Evolutionary conservation across 1,284 basidiomycete genomes (phyloP).

Genomic region (Marasmius sp.): DNA sequence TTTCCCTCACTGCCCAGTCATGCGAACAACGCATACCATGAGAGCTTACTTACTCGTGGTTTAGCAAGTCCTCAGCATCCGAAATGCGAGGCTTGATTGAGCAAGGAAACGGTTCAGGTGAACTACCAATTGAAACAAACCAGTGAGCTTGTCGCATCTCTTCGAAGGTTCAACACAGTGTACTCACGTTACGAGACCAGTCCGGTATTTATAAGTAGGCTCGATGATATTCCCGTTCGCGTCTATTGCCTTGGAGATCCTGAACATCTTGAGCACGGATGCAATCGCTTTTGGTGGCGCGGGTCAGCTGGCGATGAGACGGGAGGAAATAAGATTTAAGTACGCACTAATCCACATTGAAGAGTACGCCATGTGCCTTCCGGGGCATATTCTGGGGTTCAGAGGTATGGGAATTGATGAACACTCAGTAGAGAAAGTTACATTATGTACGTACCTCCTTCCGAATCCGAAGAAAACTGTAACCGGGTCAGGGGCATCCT

Average conservation of each 20-base stretch:
- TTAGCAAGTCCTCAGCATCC: too few relatives aligned
- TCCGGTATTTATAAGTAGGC: neutral
- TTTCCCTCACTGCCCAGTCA: too few relatives aligned
- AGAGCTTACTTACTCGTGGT: too few relatives aligned
- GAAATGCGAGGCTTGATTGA: too few relatives aligned
- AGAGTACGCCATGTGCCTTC: constrained; percentile 5
- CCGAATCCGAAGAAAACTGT: constrained; percentile 11
- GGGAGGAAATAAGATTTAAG: neutral
- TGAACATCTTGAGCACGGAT: constrained; percentile 3
- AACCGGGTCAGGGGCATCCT: constrained; percentile 1
- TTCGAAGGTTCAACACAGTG: too few relatives aligned
- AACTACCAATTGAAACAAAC: too few relatives aligned
- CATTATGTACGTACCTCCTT: neutral
- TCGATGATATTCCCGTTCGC: constrained; percentile 4
- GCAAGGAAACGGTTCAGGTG: too few relatives aligned
- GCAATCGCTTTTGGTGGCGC: neutral
- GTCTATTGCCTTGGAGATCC: constrained; percentile 3
- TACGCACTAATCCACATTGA: neutral
- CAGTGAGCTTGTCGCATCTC: too few relatives aligned
- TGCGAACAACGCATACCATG: too few relatives aligned
- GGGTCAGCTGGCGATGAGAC: neutral
- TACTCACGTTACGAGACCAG: neutral
- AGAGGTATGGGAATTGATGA: neutral
- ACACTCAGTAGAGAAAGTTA: neutral
- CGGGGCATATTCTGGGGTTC: constrained; percentile 8